phyloP scores from a whole-genome alignment of 2,329 filamentous ascomycete genomes.

The Arthrobotrys sinensis region DNA sequence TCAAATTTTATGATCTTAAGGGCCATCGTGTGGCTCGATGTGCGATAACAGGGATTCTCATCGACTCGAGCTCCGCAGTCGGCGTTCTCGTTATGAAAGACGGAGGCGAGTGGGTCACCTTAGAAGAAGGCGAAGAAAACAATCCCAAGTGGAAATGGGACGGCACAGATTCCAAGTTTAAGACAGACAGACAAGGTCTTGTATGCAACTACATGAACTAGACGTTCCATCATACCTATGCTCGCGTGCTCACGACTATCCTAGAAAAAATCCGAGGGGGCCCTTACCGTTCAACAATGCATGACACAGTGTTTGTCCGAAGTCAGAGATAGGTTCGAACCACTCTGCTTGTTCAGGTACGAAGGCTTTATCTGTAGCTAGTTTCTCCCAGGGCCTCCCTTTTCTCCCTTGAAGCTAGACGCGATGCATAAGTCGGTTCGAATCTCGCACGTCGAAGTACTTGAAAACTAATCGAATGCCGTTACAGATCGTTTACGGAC shows the following conservation, averaged over 20 bases:
- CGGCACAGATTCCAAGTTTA: background rate
- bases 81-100: background rate
- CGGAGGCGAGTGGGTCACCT: background rate
- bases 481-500: background rate
- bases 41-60: background rate
- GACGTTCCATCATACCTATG: background rate
- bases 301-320: background rate
- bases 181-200: background rate
- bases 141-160: conserved; percentile 2
- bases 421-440: too few relatives aligned
- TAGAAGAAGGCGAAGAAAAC: background rate
- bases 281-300: background rate
- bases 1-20: background rate
- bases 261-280: background rate
- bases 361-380: too few relatives aligned
- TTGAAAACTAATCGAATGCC: background rate
- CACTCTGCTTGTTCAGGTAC: background rate
- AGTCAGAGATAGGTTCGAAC: background rate
- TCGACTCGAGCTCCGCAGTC: background rate
- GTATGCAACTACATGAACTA: background rate
- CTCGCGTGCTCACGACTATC: background rate
- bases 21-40: background rate
- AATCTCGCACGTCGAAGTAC: too few relatives aligned
- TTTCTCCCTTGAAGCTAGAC: too few relatives aligned
- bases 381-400: too few relatives aligned